Base-by-base conservation (phyloP, 805 yeast genomes). In the Candida silvicultrix region DNA sequence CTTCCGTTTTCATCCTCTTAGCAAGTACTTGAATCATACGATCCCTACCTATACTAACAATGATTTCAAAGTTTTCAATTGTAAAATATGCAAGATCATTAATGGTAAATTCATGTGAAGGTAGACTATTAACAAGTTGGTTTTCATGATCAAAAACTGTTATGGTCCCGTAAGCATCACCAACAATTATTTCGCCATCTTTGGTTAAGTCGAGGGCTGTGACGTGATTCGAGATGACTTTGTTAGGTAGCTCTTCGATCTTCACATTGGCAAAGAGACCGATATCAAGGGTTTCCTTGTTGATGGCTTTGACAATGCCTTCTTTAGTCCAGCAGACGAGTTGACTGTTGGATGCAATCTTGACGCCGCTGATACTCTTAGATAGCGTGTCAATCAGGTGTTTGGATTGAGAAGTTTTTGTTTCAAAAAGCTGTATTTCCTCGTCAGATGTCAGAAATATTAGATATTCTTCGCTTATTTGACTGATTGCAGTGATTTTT, bases 1-100 rank as follows among this genome's bases (percentile, higher is more conserved):
- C 15, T 11, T 25, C 25, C 11, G 2, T 14, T 4, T 25, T 14
- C 4, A 15, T 19, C 41, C 37, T 16, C 12, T 60, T 64, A 14
- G 57, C 55, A 48, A 77, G 78, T 0, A 81, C 56, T 56, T 82
- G 88, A 28, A 82, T 72, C 69, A 81, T 82, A 43, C 88, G 57
- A 56, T 82, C 88, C 38, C 87, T 62, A 1, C 84, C 77, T 23
- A 75, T 73, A 36, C 78, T 71, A 18, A 71, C 69, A 5, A 74
- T 54, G 41, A 74, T 66, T 34, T 63, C 55, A 16, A 47, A 38
- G 0, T 50, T 49, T 0, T 50, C 63, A 4, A 64, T 45, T 38
- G 59, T 55, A 45, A 75, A 73, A 43, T 59, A 64, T 1, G 59
- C 45, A 2, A 78, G 54, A 39, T 73, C 80, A 48, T 75, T 78